phyloP scores from a whole-genome alignment of 2,329 filamentous ascomycete genomes.

The Penicillium palitans region DNA sequence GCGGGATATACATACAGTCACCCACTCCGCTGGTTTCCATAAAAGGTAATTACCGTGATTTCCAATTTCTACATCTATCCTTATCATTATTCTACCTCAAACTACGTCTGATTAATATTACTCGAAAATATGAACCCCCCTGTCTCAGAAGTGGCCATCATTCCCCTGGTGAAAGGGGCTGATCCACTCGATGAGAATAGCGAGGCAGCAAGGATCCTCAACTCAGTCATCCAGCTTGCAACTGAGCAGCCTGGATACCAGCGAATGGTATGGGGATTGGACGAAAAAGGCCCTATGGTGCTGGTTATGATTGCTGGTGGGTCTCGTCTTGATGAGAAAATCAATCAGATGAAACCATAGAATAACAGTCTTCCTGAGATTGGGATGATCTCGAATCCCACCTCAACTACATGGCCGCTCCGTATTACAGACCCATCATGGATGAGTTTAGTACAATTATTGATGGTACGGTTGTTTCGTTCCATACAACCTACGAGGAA shows the following conservation, averaged over 20 bases:
- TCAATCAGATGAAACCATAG: not conserved
- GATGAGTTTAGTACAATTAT: not conserved
- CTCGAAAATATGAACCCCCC: not conserved
- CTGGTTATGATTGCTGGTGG: not conserved
- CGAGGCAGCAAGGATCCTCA: not conserved
- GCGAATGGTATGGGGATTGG: not conserved
- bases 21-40: not conserved
- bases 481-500: not conserved
- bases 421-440: not conserved
- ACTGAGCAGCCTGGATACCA: not conserved
- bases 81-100: not conserved
- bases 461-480: not conserved
- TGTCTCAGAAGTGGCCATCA: not conserved
- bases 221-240: not conserved
- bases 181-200: not conserved
- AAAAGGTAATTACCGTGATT: not conserved
- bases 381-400: not conserved
- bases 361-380: not conserved
- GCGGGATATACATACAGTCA: not conserved
- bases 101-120: not conserved
- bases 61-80: not conserved
- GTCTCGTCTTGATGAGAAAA: not conserved
- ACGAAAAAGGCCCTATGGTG: not conserved
- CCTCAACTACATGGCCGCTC: not conserved
- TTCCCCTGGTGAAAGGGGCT: not conserved